These are phyloP conservation scores for Tetraselmis striata DNA, from an alignment of 139 green algal species.

Conservation along the genomic window DNA sequence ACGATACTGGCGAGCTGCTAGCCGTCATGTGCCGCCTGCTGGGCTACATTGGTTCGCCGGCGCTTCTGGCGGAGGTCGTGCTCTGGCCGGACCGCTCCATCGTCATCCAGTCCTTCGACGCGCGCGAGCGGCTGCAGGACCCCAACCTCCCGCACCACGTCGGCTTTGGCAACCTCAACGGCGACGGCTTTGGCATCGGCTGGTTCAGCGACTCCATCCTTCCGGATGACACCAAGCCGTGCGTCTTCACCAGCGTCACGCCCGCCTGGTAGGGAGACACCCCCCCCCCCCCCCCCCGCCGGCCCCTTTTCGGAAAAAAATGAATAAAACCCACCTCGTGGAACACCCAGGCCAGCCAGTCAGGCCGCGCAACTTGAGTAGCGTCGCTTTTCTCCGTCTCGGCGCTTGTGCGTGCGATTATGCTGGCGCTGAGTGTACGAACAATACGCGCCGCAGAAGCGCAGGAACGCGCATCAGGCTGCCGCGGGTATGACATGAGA, in stretches of 20 bases:
- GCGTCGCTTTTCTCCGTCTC: no score
- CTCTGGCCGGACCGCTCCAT: conserved; percentile 77
- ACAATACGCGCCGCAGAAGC: no score
- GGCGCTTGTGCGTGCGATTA: no score
- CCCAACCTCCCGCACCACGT: conserved; percentile 41
- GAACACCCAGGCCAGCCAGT: no score
- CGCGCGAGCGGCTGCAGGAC: conserved; percentile 73
- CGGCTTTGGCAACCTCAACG: conserved; percentile 87
- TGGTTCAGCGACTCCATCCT: conserved; percentile 57
- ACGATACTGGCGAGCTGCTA: no score
- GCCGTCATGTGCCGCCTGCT: conserved; percentile 82
- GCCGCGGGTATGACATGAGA: no score
- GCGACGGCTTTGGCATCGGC: conserved; percentile 89
- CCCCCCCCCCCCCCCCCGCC: no score
- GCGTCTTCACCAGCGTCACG: conserved; percentile 87
- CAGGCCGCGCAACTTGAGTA: no score
- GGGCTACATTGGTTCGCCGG: conserved; percentile 73
- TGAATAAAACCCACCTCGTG: no score
- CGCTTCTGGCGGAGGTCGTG: conserved; percentile 79
- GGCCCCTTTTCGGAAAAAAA: no score
- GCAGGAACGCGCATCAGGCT: no score
- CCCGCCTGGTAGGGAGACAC: conserved; percentile 85
- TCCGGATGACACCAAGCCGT: conserved; percentile 55
- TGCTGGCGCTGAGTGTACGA: no score
- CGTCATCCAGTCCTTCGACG: conserved; percentile 93